phyloP scores from a whole-genome alignment of 148 eudicot genomes.

The Camellia sinensis region DNA sequence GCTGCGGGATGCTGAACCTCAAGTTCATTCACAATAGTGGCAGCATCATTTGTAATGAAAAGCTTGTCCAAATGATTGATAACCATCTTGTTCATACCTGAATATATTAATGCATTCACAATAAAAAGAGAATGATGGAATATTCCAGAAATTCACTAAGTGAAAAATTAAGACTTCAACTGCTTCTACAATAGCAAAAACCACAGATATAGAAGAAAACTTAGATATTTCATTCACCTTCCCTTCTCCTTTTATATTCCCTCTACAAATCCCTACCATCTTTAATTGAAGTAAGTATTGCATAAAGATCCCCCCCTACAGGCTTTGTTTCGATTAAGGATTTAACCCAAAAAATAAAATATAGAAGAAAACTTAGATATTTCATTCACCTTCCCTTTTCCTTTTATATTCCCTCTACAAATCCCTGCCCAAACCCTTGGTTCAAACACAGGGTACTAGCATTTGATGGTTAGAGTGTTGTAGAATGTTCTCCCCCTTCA shows the following conservation, averaged over 20 bases:
- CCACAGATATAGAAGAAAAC: too few species aligned
- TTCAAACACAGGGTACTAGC: neutral
- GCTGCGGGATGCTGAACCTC: constrained; percentile 99
- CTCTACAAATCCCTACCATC: too few species aligned
- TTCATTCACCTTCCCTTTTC: too few species aligned
- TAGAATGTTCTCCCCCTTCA: neutral
- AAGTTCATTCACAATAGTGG: constrained; percentile 87
- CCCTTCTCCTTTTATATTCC: too few species aligned
- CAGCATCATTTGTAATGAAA: constrained; percentile 93
- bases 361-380: neutral
- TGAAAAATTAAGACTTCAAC: neutral
- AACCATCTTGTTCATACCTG: constrained; percentile 94
- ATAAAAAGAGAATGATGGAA: neutral
- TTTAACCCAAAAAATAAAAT: too few species aligned
- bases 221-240: too few species aligned
- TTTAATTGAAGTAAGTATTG: too few species aligned
- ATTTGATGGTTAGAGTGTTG: neutral
- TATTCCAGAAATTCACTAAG: neutral
- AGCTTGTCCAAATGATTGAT: constrained; percentile 94
- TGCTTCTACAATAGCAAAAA: neutral
- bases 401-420: too few species aligned
- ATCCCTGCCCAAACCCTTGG: too few species aligned
- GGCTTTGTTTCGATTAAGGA: too few species aligned
- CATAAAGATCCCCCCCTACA: too few species aligned
- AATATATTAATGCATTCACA: constrained; percentile 11